Evolutionary conservation across 345 rosid species (phyloP).

Genomic region (Kandelia obovata): DNA sequence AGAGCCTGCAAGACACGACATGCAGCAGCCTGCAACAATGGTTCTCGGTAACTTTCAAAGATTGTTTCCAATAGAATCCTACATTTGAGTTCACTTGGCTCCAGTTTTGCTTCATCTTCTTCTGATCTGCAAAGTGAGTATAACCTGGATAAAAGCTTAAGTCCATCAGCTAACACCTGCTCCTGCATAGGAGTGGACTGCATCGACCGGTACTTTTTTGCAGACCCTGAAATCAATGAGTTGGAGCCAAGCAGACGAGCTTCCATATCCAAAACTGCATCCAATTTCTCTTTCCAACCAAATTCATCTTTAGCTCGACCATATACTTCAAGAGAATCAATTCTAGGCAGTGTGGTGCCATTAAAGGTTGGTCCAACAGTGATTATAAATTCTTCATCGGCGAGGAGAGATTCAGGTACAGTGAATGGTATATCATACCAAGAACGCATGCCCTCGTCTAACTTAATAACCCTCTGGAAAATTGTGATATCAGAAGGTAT

Average conservation of each 20-base stretch:
- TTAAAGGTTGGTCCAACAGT: slow-evolving; percentile 80
- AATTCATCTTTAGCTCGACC: slow-evolving; percentile 98
- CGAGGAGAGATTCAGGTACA: slow-evolving; percentile 91
- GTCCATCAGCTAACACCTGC: slow-evolving; percentile 91
- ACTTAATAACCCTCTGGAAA: slow-evolving; percentile 86
- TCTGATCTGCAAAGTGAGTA: slow-evolving; percentile 52
- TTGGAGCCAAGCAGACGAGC: slow-evolving; percentile 86
- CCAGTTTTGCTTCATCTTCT: slow-evolving; percentile 53
- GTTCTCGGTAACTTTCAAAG: slow-evolving; percentile 91
- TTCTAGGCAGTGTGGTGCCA: slow-evolving; percentile 77
- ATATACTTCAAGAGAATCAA: slow-evolving; percentile 90
- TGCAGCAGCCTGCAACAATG: slow-evolving; percentile 85
- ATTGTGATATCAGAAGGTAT: slow-evolving; percentile 85
- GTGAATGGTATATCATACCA: slow-evolving; percentile 99
- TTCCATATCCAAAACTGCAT: slow-evolving; percentile 87
- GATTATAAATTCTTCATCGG: slow-evolving; percentile 90
- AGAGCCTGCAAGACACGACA: slow-evolving; percentile 79
- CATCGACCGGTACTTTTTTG: slow-evolving; percentile 57
- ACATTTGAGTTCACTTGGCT: slow-evolving; percentile 64
- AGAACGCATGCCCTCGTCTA: slow-evolving; percentile 92
- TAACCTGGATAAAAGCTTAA: slow-evolving; percentile 69
- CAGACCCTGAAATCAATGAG: slow-evolving; percentile 56
- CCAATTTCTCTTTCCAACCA: slow-evolving; percentile 99
- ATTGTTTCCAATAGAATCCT: slow-evolving; percentile 70
- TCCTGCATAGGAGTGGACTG: slow-evolving; percentile 76